Evolutionary conservation across 805 yeast species (phyloP).

Genomic region (Starmerella powellii): DNA sequence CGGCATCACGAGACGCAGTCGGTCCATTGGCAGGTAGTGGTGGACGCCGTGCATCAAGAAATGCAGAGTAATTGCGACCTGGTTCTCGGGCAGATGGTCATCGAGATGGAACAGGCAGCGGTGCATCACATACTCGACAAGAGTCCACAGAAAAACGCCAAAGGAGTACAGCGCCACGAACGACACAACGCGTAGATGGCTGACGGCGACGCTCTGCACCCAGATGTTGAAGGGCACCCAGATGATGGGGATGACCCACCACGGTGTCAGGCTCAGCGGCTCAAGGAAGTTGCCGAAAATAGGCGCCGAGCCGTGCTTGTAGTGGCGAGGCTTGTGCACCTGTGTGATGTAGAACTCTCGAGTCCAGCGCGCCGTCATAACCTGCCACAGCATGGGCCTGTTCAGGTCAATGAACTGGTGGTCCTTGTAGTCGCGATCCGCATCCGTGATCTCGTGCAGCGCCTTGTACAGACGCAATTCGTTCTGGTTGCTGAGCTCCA

Average conservation of each 20-base stretch:
- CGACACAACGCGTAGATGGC: constrained; percentile 31
- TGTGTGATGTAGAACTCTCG: constrained; percentile 90
- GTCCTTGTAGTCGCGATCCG: constrained; percentile 50
- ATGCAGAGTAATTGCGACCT: constrained; percentile 63
- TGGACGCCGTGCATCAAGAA: constrained; percentile 92
- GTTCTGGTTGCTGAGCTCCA: constrained; percentile 16
- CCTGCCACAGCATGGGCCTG: constrained; percentile 71
- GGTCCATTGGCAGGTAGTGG: constrained; percentile 96
- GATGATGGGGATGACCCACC: constrained; percentile 80
- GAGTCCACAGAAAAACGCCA: constrained; percentile 90
- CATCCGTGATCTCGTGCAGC: constrained; percentile 70
- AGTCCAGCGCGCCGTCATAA: constrained; percentile 58
- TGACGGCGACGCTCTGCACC: constrained; percentile 49
- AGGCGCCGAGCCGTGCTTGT: constrained; percentile 94
- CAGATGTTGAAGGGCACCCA: constrained; percentile 78
- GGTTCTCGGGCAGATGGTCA: constrained; percentile 69
- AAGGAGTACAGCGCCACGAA: constrained; percentile 43
- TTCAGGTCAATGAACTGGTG: constrained; percentile 80
- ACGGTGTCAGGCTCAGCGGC: constrained; percentile 80
- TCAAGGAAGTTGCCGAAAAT: constrained; percentile 89
- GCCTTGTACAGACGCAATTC: constrained; percentile 24
- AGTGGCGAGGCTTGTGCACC: constrained; percentile 95
- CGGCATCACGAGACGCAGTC: constrained; percentile 85
- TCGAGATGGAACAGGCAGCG: constrained; percentile 92
- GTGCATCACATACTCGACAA: constrained; percentile 77